Evolutionary conservation across 768 basidiomycete species (phyloP).

Genomic region (Nidularia pulvinata): DNA sequence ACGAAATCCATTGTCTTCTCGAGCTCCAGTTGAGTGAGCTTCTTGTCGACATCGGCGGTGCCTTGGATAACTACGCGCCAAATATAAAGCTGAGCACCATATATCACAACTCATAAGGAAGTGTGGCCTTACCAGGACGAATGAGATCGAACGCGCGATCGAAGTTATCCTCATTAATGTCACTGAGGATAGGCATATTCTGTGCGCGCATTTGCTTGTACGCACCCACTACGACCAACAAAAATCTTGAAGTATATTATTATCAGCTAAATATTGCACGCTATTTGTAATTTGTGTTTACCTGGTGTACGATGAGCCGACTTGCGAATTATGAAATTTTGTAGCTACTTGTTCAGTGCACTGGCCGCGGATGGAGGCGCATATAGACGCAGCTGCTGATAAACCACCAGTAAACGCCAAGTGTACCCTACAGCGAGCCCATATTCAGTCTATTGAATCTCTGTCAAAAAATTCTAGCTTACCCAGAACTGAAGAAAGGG

Average conservation of each 20-base stretch:
- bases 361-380: background rate
- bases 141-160: background rate
- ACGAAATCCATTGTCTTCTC: slow-evolving; percentile 34
- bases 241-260: background rate
- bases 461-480: too few species aligned
- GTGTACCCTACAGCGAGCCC: background rate
- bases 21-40: slow-evolving; percentile 46
- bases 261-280: background rate
- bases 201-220: slow-evolving; percentile 3
- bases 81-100: background rate
- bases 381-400: background rate
- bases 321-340: slow-evolving; percentile 1
- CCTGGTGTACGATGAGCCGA: slow-evolving; percentile 1
- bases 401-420: slow-evolving; percentile 1
- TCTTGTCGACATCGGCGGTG: slow-evolving; percentile 43
- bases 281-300: background rate
- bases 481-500: background rate
- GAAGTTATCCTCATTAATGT: background rate
- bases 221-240: slow-evolving; percentile 2
- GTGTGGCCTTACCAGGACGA: background rate
- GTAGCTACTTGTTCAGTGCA: slow-evolving; percentile 1
- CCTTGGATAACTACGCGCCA: slow-evolving; percentile 50
- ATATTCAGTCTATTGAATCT: too few species aligned
- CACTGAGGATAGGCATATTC: background rate
- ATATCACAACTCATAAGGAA: background rate